Percentiles rank a stretch among this genome's conserved stretches.
These are phyloP conservation scores for Cyberlindnera amylophila DNA, from an alignment of 805 yeast species.

Conservation along the genomic window DNA sequence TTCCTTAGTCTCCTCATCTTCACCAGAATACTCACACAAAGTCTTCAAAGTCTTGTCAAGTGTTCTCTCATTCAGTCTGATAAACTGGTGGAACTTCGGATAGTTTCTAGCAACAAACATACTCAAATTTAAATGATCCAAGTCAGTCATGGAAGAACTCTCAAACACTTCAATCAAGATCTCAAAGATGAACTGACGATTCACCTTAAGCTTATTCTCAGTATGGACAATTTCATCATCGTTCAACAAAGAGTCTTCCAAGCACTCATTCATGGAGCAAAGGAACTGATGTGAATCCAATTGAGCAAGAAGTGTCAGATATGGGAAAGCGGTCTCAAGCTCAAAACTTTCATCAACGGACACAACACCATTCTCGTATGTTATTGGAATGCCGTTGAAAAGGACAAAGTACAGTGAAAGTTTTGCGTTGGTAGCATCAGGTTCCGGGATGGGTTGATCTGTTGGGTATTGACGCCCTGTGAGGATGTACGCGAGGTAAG, in stretches of 20 bases:
- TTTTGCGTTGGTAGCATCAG: constrained; percentile 41
- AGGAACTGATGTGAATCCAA: constrained; percentile 58
- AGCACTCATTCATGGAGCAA: constrained; percentile 69
- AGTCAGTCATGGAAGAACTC: constrained; percentile 27
- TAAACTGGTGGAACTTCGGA: constrained; percentile 82
- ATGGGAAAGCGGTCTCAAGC: constrained; percentile 62
- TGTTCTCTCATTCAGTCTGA: constrained; percentile 61
- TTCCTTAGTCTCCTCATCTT: constrained; percentile 30
- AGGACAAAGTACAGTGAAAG: constrained; percentile 48
- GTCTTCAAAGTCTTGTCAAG: constrained; percentile 44
- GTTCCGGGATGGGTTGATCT: constrained; percentile 41
- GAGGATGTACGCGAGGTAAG: constrained; percentile 63
- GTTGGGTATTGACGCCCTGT: constrained; percentile 84
- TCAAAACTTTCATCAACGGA: constrained; percentile 28
- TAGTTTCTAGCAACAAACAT: constrained; percentile 77
- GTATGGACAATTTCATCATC: constrained; percentile 42
- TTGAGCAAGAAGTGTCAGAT: constrained; percentile 53
- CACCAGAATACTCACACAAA: constrained; percentile 42
- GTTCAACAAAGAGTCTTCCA: constrained; percentile 76
- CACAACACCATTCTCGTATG: constrained; percentile 28
- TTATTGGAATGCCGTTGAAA: constrained; percentile 51
- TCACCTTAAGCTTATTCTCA: constrained; percentile 35
- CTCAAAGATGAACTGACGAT: constrained; percentile 75
- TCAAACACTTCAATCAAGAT: constrained; percentile 59
- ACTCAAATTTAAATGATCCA: constrained; percentile 40